Evolutionary conservation across 768 basidiomycete genomes (phyloP), one percentile per base, ranked within the genome.

Genomic region (Naganishia antarctica): DNA sequence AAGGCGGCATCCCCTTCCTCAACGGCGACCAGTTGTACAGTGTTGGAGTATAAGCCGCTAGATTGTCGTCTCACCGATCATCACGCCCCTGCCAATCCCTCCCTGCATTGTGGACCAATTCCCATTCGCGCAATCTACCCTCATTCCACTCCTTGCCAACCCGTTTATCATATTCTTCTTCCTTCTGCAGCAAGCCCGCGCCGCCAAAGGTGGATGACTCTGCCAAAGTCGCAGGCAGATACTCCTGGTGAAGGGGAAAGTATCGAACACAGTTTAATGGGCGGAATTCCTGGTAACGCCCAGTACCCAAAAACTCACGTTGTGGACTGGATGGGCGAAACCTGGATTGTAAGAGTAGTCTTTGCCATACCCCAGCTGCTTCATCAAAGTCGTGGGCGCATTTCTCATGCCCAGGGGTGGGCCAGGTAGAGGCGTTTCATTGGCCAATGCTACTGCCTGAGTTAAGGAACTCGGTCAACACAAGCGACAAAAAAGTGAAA

Each of bases 341-440:
- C 76, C 78, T 9, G 86, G 86, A 73, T 87, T 85, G 67, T 85
- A 89, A 60, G 73, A 75, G 67, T 89, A 89, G 23, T 80, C 82
- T 68, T 82, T 79, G 1, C 85, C 85, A 70, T 87, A 88, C 23
- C 84, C 86, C 1, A 88, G 80, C 26, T 84, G 81, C 72, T 85
- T 85, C 85, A 88, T 86, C 11, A 89, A 71, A 21, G 67, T 69
- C 2, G 88, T 89, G 2, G 89, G 88, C 9, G 88, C 88, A 75
- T 91, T 91, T 31, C 90, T 82, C 69, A 90, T 81, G 40, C 82
- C 80, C 63, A 89, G 70, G 0, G 90, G 90, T 1, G 91, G 87
- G 81, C 50, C 83, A 71, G 12, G 83, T 78, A 63, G 77, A 13
- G 74, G 72, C 83, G 84, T 63, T 48, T 70, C 69, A 71, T 82